These are phyloP conservation scores for Porcisia deanei DNA, from an alignment of 208 protist genomes.

Conservation along the genomic window DNA sequence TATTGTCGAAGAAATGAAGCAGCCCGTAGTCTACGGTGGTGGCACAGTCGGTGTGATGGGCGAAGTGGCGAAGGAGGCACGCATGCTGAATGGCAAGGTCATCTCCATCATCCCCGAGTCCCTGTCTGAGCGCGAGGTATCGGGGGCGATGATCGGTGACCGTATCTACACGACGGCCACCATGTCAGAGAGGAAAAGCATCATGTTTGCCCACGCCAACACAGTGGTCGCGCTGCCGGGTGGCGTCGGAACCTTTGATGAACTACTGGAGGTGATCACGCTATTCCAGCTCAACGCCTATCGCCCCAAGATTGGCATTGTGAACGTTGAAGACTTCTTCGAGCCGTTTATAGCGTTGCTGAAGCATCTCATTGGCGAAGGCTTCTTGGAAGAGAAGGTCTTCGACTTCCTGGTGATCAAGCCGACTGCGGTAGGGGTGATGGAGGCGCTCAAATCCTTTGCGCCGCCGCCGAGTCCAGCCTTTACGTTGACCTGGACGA, in stretches of 20 bases:
- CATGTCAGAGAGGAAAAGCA: conserved; percentile 87
- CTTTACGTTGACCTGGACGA: conserved; percentile 41
- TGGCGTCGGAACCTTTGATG: conserved; percentile 84
- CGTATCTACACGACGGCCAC: conserved; percentile 62
- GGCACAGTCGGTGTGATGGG: conserved; percentile 84
- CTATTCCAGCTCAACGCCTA: conserved; percentile 82
- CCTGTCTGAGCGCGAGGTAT: conserved; percentile 59
- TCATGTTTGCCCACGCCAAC: conserved; percentile 78
- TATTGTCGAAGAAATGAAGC: conserved; percentile 36
- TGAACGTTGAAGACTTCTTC: conserved; percentile 78
- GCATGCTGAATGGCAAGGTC: conserved; percentile 40
- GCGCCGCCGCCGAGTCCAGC: conserved; percentile 33
- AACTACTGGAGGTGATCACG: conserved; percentile 82
- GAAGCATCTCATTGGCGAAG: conserved; percentile 57
- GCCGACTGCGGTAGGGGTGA: conserved; percentile 46
- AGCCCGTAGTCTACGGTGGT: conserved; percentile 76
- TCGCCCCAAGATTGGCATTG: conserved; percentile 69
- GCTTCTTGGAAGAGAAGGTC: conserved; percentile 53
- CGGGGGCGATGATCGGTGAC: conserved; percentile 54
- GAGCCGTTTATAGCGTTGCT: conserved; percentile 62
- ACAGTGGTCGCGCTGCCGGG: conserved; percentile 76
- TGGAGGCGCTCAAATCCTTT: conserved; percentile 49
- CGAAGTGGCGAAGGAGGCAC: conserved; percentile 40
- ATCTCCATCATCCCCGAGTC: conserved; percentile 64
- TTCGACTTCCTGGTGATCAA: conserved; percentile 49